Evolutionary conservation across 305 asterid genomes (phyloP), one percentile per base, ranked within the genome.

Genomic region (Rubia balearica): DNA sequence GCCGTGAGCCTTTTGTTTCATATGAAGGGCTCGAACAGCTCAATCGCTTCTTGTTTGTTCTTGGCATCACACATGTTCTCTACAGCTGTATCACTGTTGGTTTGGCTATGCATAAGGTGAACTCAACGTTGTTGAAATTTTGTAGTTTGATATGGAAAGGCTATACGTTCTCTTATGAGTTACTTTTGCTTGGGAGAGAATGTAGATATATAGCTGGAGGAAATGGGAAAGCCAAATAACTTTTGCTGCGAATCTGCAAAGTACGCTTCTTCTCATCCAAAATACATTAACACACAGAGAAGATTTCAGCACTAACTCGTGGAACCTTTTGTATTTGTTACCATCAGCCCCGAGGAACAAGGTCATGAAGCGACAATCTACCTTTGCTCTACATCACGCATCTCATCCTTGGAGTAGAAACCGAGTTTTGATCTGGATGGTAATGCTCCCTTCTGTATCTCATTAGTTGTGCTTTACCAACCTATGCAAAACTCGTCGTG

Each of bases 201-300:
- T 79, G 83, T 69, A 92, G 96, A 92, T 90, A 74, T 92, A 92
- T 75, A 92, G 97, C 80, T 92, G 98, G 98, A 90, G 96, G 79
- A 90, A 90, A 78, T 92, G 97, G 97, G 98, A 92, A 82, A 71
- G 83, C 76, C 95, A 87, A 77, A 88, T 85, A 16, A 76, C 82
- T 63, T 64, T 73, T 14, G 95, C 83, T 76, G 85, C 68, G 21
- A 82, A 80, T 77, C 68, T 84, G 66, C 85, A 74, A 78, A 91
- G 98, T 85, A 74, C 41, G 73, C 73, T 42, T 51, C 46, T 17
- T 22, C 36, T 60, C 70, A 38, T 24, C 6, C 24, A 7, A 13
- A 38, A 12, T 72, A 46, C 43, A 14, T 64, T 53, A 56, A 59
- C n/a, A 43, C 55, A 2, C 7, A 22, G 57, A 7, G 46, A 43